These are phyloP conservation scores for Monilinia polystroma DNA, from an alignment of 2,329 filamentous ascomycete genomes.

Conservation along the genomic window DNA sequence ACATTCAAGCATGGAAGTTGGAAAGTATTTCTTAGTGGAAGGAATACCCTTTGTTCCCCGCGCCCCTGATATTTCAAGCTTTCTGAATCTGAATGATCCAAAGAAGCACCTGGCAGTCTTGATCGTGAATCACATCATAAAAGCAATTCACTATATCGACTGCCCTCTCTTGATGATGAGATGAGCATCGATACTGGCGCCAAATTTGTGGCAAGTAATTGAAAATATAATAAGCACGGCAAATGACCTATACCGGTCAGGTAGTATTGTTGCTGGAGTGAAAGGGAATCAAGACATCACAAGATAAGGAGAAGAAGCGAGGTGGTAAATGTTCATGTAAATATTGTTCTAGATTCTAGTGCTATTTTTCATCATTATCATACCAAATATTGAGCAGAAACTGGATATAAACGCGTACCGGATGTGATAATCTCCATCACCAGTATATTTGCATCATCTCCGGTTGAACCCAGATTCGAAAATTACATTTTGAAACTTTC, in stretches of 20 bases:
- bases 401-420: not conserved
- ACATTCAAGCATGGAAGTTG: not conserved
- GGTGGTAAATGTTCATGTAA: not conserved
- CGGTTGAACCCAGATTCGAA: not conserved
- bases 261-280: no score
- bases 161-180: not conserved
- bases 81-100: not conserved
- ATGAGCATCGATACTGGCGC: not conserved
- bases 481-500: not conserved
- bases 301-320: not conserved
- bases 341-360: not conserved
- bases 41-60: not conserved
- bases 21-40: not conserved
- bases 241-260: no score
- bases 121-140: slow-evolving; percentile 15
- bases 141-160: slow-evolving; percentile 4
- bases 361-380: not conserved
- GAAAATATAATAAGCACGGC: not conserved
- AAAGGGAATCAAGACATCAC: not conserved
- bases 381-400: not conserved
- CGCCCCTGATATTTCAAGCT: not conserved
- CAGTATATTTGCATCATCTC: not conserved
- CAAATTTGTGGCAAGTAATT: not conserved
- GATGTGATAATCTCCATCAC: not conserved
- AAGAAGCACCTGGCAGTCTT: not conserved